These are phyloP conservation scores for Ogataea thermomethanolica DNA, from an alignment of 805 yeast genomes.

Conservation along the genomic window DNA sequence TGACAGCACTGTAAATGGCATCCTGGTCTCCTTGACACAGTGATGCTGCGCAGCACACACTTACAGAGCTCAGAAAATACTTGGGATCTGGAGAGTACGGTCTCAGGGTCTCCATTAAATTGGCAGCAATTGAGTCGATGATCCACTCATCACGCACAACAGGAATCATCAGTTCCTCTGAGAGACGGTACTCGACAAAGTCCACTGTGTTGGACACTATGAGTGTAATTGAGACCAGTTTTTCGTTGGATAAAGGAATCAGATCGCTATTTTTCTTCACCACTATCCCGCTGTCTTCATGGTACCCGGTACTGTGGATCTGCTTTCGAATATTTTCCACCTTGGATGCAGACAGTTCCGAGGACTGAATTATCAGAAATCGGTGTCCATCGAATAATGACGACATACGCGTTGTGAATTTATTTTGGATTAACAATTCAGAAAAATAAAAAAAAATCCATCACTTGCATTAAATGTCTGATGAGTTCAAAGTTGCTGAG, in stretches of 20 bases:
- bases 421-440: neutral
- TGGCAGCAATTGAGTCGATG: constrained; percentile 39
- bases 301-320: constrained; percentile 18
- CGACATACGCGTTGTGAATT: constrained; percentile 9
- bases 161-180: constrained; percentile 57
- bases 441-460: neutral
- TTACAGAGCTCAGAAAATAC: constrained; percentile 58
- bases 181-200: constrained; percentile 48
- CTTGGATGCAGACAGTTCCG: constrained; percentile 8
- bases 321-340: constrained; percentile 16
- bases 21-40: constrained; percentile 58
- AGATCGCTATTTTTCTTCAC: constrained; percentile 15
- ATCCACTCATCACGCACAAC: constrained; percentile 65
- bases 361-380: constrained; percentile 19
- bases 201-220: constrained; percentile 49
- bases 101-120: constrained; percentile 47
- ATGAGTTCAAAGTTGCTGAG: constrained; percentile 34
- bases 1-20: constrained; percentile 62
- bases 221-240: constrained; percentile 35
- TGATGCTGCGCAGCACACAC: constrained; percentile 51
- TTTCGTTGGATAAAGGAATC: constrained; percentile 12
- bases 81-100: constrained; percentile 71
- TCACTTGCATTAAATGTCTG: neutral
- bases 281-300: constrained; percentile 11
- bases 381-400: constrained; percentile 17